Conservation (phyloP, 257 asterid species). For the Nicotiana tabacum region DNA sequence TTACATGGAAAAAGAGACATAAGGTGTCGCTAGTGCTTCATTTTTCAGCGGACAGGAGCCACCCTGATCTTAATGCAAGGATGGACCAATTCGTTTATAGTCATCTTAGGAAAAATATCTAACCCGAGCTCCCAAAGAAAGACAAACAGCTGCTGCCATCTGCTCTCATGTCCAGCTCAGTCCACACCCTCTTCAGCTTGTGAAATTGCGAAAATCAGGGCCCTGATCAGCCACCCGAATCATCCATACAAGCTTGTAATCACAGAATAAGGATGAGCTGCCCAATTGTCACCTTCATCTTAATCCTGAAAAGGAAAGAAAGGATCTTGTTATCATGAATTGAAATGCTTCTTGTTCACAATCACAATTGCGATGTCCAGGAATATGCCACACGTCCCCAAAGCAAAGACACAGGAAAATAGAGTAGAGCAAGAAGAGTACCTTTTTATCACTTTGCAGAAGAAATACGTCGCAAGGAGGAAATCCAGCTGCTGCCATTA, state of each 20-base stretch:
- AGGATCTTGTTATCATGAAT: not conserved
- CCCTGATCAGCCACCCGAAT: slow-evolving; percentile 16
- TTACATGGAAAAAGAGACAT: slow-evolving; percentile 31
- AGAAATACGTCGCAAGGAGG: slow-evolving; percentile 83
- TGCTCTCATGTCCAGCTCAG: slow-evolving; percentile 13
- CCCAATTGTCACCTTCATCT: not conserved
- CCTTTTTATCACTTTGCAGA: slow-evolving; percentile 65
- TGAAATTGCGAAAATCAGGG: slow-evolving; percentile 8
- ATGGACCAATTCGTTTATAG: slow-evolving; percentile 26
- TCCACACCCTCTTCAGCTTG: slow-evolving; percentile 10
- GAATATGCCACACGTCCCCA: not conserved
- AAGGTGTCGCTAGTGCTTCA: slow-evolving; percentile 21
- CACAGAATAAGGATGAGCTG: not conserved
- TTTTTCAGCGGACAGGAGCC: slow-evolving; percentile 28
- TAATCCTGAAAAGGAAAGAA: not conserved
- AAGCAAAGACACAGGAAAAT: not conserved
- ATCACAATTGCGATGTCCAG: not conserved
- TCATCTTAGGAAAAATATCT: slow-evolving; percentile 36
- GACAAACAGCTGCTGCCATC: slow-evolving; percentile 9
- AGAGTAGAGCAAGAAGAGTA: not conserved
- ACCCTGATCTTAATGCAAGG: slow-evolving; percentile 33
- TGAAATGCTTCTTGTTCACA: not conserved
- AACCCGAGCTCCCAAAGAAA: slow-evolving; percentile 31
- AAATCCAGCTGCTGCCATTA: slow-evolving; percentile 81
- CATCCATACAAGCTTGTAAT: slow-evolving; percentile 13